Base-by-base conservation (phyloP, 2,329 filamentous ascomycete genomes). In the Clonostachys chloroleuca region DNA sequence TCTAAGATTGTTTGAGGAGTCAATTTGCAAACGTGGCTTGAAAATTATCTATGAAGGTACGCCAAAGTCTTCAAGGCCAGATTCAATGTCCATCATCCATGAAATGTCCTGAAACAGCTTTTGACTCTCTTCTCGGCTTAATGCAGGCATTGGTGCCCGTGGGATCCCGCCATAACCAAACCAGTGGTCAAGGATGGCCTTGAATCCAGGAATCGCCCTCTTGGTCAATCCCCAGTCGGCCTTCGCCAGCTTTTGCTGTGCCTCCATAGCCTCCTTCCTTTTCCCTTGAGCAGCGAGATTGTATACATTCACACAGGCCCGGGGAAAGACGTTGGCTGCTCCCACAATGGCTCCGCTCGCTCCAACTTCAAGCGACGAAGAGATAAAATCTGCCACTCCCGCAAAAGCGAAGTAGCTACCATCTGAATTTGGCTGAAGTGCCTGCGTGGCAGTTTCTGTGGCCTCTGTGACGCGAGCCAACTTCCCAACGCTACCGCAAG, bases 151-250 rank as follows among this genome's bases (percentile, higher is more conserved):
- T 42, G 78, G 78, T 54, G 69, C 73, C 49, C 78, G 66, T 33
- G 72, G 73, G 52, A 68, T 72, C 3, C 72, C 81, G 35, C 78
- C 81, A 57, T 85, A 85, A 4, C 77, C 78, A 52, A 73, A 77
- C 59, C 77, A 77, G 9, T 46, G 36, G 7, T 49, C 46, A 35
- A 56, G 46, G 12, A 55, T 51, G 5, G 51, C 51, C 47, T 56
- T 55, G 50, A 54, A 55, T 7, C 54, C 54, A 8, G 54, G 54
- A 18, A 56, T 52, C 5, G 54, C 54, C 16, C 54, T 18, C 43
- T 52, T 56, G 6, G 54, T 56, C 40, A 56, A 41, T n/a, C 46
- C 48, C 54, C 53, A 56, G 43, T 56, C 54, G 10, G 53, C 52
- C 17, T 17, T 41, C 5, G 52, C 51, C 6, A 56, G 50, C 36